Conservation (phyloP, 2,329 filamentous ascomycete genomes). For the Fonsecaea erecta region DNA sequence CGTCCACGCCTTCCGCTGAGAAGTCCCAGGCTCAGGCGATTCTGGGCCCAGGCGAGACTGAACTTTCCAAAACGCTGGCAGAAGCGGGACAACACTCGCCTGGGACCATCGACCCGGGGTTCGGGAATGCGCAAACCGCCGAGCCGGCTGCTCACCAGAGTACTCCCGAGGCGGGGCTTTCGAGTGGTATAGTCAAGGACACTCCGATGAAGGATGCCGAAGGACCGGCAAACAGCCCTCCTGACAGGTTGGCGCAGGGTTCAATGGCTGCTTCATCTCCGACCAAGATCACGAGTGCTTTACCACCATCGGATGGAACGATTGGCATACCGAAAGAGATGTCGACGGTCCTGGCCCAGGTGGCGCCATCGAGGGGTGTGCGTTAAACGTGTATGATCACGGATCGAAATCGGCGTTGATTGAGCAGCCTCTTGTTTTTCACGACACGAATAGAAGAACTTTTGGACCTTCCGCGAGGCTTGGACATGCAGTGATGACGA, state of each 20-base stretch:
- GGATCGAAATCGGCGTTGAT: slow-evolving; percentile 17
- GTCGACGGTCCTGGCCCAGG: slow-evolving; percentile 18
- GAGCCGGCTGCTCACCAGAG: slow-evolving; percentile 15
- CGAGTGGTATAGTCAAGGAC: slow-evolving; percentile 17
- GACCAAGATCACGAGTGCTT: background rate
- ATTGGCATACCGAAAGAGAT: slow-evolving; percentile 14
- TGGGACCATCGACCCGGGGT: slow-evolving; percentile 4
- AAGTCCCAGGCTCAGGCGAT: slow-evolving; percentile 44
- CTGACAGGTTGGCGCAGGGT: slow-evolving; percentile 12
- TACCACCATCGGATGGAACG: background rate
- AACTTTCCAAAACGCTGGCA: slow-evolving; percentile 10
- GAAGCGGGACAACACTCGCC: slow-evolving; percentile 21
- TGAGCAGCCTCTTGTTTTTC: slow-evolving; percentile 16
- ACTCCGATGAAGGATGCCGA: slow-evolving; percentile 24
- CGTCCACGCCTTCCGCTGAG: slow-evolving; percentile 47
- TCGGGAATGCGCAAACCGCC: background rate
- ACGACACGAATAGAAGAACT: slow-evolving; percentile 25
- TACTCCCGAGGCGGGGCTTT: slow-evolving; percentile 6
- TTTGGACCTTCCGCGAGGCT: slow-evolving; percentile 32
- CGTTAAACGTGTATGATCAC: slow-evolving; percentile 26
- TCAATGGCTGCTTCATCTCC: background rate
- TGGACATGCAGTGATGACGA: slow-evolving; percentile 31
- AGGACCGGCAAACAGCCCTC: slow-evolving; percentile 30
- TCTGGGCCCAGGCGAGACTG: slow-evolving; percentile 10
- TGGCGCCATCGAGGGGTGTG: slow-evolving; percentile 17